Evolutionary conservation across 305 asterid genomes (phyloP).

Genomic region (Ilex paraguariensis): DNA sequence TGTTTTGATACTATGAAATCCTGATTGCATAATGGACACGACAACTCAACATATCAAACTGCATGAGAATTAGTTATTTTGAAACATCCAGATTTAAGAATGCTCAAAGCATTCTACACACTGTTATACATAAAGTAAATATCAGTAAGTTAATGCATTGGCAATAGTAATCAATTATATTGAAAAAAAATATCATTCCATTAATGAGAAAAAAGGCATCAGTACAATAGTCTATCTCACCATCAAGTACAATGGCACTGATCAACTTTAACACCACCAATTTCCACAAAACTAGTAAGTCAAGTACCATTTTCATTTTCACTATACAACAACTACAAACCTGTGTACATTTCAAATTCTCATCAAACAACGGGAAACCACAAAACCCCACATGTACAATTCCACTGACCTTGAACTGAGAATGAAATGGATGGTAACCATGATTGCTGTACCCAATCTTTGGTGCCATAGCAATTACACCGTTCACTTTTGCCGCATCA

Average conservation of each 20-base stretch:
- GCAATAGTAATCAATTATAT: conserved; percentile 1
- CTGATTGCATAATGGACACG: too few relatives aligned
- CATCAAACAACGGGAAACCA: conserved; percentile 53
- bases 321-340: conserved; percentile 45
- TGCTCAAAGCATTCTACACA: conserved; percentile 16
- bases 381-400: conserved; percentile 34
- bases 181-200: conserved; percentile 9
- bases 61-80: too few relatives aligned
- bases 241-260: conserved; percentile 30
- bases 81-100: conserved; percentile 7
- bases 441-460: conserved; percentile 73
- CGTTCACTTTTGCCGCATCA: conserved; percentile 57
- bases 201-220: conserved; percentile 27
- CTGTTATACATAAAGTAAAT: conserved; percentile 12
- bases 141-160: conserved; percentile 4
- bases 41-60: too few relatives aligned
- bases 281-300: conserved; percentile 10
- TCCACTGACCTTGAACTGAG: conserved; percentile 98
- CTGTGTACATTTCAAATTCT: conserved; percentile 58
- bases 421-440: conserved; percentile 66
- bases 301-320: conserved; percentile 7
- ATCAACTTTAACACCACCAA: conserved; percentile 32
- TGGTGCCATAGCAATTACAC: conserved; percentile 43
- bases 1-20: too few relatives aligned
- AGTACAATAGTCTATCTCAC: conserved; percentile 43